Conservation (phyloP, 2,329 filamentous ascomycete genomes). For the Cercospora zeae-maydis region DNA sequence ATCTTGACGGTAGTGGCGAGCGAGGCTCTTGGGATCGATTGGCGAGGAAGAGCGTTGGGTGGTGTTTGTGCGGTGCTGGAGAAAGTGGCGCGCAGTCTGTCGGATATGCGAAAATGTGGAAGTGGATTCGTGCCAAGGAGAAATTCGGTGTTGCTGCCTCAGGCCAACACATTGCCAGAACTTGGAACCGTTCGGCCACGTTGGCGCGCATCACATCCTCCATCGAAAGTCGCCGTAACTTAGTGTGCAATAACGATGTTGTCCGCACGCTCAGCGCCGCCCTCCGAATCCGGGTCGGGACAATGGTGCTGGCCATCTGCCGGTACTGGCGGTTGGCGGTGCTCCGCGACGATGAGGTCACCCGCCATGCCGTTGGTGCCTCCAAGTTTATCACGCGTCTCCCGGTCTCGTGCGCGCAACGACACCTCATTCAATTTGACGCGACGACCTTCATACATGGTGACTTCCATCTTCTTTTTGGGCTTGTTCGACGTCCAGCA, state of each 20-base stretch:
- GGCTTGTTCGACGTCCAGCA: neutral
- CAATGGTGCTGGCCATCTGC: neutral
- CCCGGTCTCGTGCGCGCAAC: neutral
- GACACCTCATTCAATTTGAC: neutral
- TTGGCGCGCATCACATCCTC: neutral
- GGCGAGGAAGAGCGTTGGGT: conserved; percentile 15
- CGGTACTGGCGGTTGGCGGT: neutral
- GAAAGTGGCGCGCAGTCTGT: neutral
- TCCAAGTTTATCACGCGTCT: neutral
- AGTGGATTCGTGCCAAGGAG: neutral
- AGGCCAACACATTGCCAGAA: neutral
- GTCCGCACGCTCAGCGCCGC: neutral
- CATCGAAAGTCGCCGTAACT: neutral
- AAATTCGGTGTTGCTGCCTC: neutral
- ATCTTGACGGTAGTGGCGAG: conserved; percentile 59
- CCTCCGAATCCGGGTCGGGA: neutral
- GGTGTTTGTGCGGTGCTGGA: conserved; percentile 10
- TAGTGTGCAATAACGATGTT: neutral
- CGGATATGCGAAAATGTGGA: neutral
- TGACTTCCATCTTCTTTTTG: neutral
- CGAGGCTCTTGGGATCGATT: conserved; percentile 10
- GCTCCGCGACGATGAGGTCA: conserved; percentile 9
- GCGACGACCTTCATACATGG: neutral
- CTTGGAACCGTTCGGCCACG: neutral
- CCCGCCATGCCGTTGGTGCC: conserved; percentile 1